Evolutionary conservation across 306 rosid genomes (phyloP), one percentile per base, ranked within the genome.

Genomic region (Cucurbita pepo): DNA sequence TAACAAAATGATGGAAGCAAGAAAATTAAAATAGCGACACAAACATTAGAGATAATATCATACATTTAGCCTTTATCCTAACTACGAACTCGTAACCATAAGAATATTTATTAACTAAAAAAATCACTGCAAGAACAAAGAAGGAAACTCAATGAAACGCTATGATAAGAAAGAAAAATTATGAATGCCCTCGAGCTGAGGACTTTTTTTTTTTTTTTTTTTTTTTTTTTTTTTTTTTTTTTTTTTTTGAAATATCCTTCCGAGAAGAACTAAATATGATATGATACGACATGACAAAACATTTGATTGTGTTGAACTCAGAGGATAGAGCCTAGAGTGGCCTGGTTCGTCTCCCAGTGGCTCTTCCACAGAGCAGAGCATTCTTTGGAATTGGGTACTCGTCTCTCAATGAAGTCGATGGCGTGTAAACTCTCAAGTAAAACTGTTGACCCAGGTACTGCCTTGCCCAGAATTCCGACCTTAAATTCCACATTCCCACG

Each of bases 401-500:
- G 12, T 94, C 99, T 66, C 99, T 83, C 38, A 94, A 76, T 5
- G 99, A 94, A 73, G 84, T 89, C 13, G 99, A 79, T 11, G 83
- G 0, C 6, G 99, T 94, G 60, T 87, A 91, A 67, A 94, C 99
- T 10, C 97, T 96, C 79, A 94, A 57, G 76, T 94, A 94, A 59
- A 94, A 74, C 64, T 94, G 99, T 58, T 91, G 96, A 5, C 97
- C 97, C 2, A 94, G 88, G 80, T 91, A 94, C 9, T 94, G 99
- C 59, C 97, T 79, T 25, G 92, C 99, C 99, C 99, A 94, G 69
- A 79, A 90, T 88, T 94, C 99, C 7, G 88, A 34, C 89, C 99
- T 87, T 83, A 94, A 56, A 87, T 94, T 89, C 99, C 99, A 94
- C 97, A 94, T 94, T 53, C 99, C 99, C 71, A 94, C 99, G 65